These are phyloP conservation scores for Boletus eberwhitei DNA, from an alignment of 768 basidiomycete species.

Conservation along the genomic window DNA sequence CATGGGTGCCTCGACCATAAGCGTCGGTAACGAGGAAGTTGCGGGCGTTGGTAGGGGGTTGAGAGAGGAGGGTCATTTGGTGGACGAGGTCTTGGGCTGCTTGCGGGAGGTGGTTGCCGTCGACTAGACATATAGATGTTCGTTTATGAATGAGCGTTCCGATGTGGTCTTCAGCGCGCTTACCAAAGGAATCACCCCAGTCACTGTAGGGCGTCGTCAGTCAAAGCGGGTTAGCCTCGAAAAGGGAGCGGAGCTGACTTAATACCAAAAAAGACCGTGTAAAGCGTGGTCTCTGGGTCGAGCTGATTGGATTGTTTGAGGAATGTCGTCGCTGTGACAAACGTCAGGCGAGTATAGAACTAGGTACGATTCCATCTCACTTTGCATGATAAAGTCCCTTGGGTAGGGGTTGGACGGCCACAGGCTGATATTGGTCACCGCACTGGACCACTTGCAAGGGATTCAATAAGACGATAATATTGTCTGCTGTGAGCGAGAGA, in stretches of 20 bases:
- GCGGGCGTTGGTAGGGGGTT: constrained; percentile 48
- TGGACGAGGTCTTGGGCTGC: constrained; percentile 43
- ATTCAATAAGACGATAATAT: background rate
- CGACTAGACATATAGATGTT: constrained; percentile 25
- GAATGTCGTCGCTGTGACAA: constrained; percentile 39
- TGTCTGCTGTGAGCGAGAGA: background rate
- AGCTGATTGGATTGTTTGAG: constrained; percentile 42
- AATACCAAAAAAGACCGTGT: constrained; percentile 53
- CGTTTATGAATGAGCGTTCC: background rate
- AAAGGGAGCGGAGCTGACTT: constrained; percentile 37
- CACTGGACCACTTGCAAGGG: constrained; percentile 33
- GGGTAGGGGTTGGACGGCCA: constrained; percentile 50
- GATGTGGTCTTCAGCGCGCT: background rate
- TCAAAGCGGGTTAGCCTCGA: background rate
- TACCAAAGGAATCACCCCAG: constrained; percentile 42
- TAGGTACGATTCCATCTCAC: constrained; percentile 22
- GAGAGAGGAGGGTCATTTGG: constrained; percentile 45
- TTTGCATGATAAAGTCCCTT: constrained; percentile 49
- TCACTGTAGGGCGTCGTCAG: constrained; percentile 32
- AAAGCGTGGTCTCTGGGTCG: constrained; percentile 47
- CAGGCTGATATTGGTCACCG: constrained; percentile 44
- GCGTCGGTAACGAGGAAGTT: constrained; percentile 49
- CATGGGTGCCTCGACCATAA: constrained; percentile 45
- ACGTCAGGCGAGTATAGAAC: background rate
- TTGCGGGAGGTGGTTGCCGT: constrained; percentile 45